These are phyloP conservation scores for Sonneratia caseolaris DNA, from an alignment of 345 rosid genomes.

Conservation along the genomic window DNA sequence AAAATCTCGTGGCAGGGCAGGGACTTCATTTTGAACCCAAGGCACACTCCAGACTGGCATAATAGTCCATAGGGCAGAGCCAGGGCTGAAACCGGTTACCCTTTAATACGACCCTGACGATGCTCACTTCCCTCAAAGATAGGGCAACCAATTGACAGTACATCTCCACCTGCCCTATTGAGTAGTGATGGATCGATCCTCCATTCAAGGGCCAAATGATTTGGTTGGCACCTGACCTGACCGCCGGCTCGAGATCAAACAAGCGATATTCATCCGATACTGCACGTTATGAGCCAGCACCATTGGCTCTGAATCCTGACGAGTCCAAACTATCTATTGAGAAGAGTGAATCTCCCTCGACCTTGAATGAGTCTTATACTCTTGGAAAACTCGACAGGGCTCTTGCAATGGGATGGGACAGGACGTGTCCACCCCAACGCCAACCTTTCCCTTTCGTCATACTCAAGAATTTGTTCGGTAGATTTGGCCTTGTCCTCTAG, in stretches of 20 bases:
- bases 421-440: neutral
- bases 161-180: neutral
- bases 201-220: neutral
- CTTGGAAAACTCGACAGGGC: neutral
- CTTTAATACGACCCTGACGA: neutral
- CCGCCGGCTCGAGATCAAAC: too few species aligned
- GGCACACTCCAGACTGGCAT: neutral
- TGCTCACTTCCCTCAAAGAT: neutral
- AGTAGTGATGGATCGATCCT: neutral
- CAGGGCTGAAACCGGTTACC: neutral
- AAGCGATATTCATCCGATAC: too few species aligned
- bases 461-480: neutral
- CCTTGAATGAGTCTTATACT: too few species aligned
- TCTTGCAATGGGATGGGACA: neutral
- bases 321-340: too few species aligned
- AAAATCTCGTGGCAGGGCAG: neutral
- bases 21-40: neutral
- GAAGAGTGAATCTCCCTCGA: too few species aligned
- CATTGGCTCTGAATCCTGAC: too few species aligned
- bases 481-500: neutral
- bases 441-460: neutral
- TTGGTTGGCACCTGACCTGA: neutral
- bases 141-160: conserved; percentile 2
- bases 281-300: too few species aligned
- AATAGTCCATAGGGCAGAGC: neutral